These are phyloP conservation scores for Ailanthus altissimus DNA, from an alignment of 345 rosid species.

Conservation along the genomic window DNA sequence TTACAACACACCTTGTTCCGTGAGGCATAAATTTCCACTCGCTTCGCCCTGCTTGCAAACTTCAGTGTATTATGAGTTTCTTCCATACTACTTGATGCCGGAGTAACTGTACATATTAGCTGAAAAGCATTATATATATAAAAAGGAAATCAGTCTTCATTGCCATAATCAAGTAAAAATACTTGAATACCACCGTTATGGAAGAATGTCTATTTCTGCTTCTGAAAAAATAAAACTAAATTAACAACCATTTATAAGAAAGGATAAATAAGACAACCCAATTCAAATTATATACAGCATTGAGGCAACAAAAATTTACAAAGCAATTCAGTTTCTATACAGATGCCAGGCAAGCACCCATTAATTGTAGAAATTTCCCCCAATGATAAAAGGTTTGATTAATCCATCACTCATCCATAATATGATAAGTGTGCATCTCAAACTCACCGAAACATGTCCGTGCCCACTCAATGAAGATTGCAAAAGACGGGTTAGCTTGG, in stretches of 20 bases:
- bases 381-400: background rate
- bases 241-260: background rate
- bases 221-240: background rate
- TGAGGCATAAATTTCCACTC: constrained; percentile 93
- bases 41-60: constrained; percentile 98
- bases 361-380: background rate
- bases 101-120: constrained; percentile 99
- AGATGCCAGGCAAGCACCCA: background rate
- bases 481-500: constrained; percentile 97
- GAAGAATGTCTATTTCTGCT: background rate
- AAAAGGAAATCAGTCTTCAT: constrained; percentile 11
- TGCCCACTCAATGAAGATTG: constrained; percentile 97
- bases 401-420: background rate
- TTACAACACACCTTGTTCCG: constrained; percentile 77
- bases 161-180: background rate
- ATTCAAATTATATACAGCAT: constrained; percentile 7
- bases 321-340: background rate
- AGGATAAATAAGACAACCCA: background rate
- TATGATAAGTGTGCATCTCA: constrained; percentile 2
- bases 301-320: background rate
- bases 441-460: constrained; percentile 97
- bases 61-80: constrained; percentile 99
- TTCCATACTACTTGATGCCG: constrained; percentile 95
- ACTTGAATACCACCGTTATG: too few relatives aligned
- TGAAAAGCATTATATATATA: constrained; percentile 32